Evolutionary conservation across 495 filamentous ascomycete genomes (phyloP), one percentile per base, ranked within the genome.

Genomic region (Thermochaetoides thermophila): DNA sequence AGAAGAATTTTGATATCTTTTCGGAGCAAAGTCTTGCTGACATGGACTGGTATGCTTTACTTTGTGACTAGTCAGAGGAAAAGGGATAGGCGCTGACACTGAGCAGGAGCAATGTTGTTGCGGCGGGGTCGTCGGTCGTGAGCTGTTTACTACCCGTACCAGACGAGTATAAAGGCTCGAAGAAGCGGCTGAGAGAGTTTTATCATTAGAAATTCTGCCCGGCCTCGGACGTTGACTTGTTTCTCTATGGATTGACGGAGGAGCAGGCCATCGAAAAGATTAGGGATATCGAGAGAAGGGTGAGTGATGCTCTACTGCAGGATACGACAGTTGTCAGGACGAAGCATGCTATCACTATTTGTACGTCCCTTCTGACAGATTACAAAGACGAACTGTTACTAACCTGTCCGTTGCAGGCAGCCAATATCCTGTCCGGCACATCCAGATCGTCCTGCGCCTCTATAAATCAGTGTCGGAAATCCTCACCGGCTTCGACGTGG

Each of bases 181-280:
- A 82, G 61, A 66, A 70, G 38, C 55, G 57, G 17, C 63, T 78
- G 39, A 73, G 81, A 23, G 59, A 79, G 25, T 87, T 78, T 49
- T 91, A 86, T 42, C 68, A 91, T 42, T 71, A 86, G 40, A 66
- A 73, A 35, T 72, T 86, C 44, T 75, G 76, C 5, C 82, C 81
- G 0, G 80, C 81, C 1, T 84, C 79, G 3, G 83, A 91, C 53
- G 77, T 91, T 17, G 82, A 91, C 52, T 61, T 91, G 12, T 91
- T 87, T 53, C 46, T 91, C 13, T 82, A 85, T 43, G 81, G 81
- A 0, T 59, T 91, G 42, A 71, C 64, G 17, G 77, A 85, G 40
- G 63, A 71, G 31, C 61, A 82, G 42, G 83, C 78, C 0, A 59
- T 84, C 24, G 72, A 82, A 43, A 87, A 87, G 61, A 85, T 91